Evolutionary conservation across 1,139 yeast species (phyloP).

Genomic region (Meyerozyma athensensis): DNA sequence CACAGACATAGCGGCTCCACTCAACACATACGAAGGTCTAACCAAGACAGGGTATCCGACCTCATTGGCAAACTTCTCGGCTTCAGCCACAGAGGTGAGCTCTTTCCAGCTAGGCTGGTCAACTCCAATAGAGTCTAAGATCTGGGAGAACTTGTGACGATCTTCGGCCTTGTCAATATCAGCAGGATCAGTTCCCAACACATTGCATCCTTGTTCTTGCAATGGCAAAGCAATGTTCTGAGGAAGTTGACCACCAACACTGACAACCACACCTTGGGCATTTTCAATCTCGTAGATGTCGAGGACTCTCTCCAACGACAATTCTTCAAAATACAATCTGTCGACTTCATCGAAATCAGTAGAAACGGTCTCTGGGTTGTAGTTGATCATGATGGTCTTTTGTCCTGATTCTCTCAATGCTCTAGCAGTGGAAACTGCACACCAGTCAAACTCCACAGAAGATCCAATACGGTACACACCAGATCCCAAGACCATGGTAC

Average conservation of each 20-base stretch:
- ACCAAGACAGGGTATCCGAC: constrained; percentile 96
- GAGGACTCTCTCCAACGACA: constrained; percentile 92
- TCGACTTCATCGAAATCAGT: constrained; percentile 98
- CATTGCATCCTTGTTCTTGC: constrained; percentile 80
- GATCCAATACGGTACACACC: constrained; percentile 99
- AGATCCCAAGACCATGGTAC: constrained; percentile 92
- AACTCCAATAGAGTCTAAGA: constrained; percentile 79
- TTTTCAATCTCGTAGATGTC: constrained; percentile 93
- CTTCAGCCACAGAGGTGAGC: constrained; percentile 79
- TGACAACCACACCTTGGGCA: constrained; percentile 87
- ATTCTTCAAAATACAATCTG: constrained; percentile 91
- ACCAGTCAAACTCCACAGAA: constrained; percentile 98
- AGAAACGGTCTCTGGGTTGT: constrained; percentile 97
- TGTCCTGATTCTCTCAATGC: constrained; percentile 84
- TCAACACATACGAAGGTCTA: constrained; percentile 93
- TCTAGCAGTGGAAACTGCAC: constrained; percentile 96
- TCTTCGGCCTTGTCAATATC: constrained; percentile 97
- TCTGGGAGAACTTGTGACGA: constrained; percentile 94
- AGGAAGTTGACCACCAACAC: constrained; percentile 97
- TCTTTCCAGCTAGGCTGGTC: constrained; percentile 99
- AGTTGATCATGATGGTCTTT: constrained; percentile 93
- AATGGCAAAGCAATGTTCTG: constrained; percentile 89
- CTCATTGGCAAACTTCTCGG: constrained; percentile 75
- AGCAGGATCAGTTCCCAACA: constrained; percentile 90
- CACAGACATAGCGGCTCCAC: constrained; percentile 99